Evolutionary conservation across 495 filamentous ascomycete genomes (phyloP), one percentile per base, ranked within the genome.

Genomic region (Penicillium atrosanguineum): DNA sequence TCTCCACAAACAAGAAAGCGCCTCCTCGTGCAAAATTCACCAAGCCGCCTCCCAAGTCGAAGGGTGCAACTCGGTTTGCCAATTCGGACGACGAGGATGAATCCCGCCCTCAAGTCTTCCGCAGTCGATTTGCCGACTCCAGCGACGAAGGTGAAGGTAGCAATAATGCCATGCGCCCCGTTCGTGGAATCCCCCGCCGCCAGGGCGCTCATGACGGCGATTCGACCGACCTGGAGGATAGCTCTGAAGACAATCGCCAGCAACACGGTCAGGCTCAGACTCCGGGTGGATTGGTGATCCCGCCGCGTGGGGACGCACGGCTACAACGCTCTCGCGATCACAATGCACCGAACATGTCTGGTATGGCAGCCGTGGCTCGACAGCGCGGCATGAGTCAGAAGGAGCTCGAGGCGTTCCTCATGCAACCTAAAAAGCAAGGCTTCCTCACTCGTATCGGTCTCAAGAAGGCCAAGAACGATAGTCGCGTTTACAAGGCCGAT

Each of bases 41-140:
- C 1, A 74, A 69, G 45, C 40, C 53, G 19, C 28, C 63, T 28
- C 49, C 57, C 6, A 56, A 54, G 18, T 39, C 52, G 0, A 37
- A 18, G 29, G 57, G 65, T 26, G 37, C 53, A 8, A 74, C 77
- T 7, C 70, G 79, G 4, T 87, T 89, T 56, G 82, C 63, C 0
- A 83, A 90, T 58, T 92, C 88, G 0, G 90, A 88, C 56, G 87
- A 87, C 25, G 89, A 92, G 16, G 86, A 84, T 3, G 75, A 49
- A 14, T 19, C 40, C 12, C 63, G 63, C 0, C 56, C 59, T 7
- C 73, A 59, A 15, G 45, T 50, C 28, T 88, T 87, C 61, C 76
- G 71, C 34, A 91, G 88, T 62, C 85, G 89, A 3, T 91, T 91
- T 61, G 85, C 82, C n/a, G 87, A 91, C 53, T 92, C 88, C 1